Conservation (phyloP, 1,139 yeast species). For the Saccharomycopsis hybrid region DNA sequence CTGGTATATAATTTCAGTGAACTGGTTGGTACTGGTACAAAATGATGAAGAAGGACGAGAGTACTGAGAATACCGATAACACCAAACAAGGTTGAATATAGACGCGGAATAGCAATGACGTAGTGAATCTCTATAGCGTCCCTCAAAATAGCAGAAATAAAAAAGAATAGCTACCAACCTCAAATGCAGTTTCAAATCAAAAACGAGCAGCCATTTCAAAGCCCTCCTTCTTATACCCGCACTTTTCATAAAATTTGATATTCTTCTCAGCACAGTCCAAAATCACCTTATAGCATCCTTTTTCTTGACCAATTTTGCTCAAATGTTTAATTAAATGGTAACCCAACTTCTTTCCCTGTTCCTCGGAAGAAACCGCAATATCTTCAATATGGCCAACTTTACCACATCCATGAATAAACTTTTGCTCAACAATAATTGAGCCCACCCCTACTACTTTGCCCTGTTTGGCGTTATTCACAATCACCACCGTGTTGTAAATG, state of each 20-base stretch:
- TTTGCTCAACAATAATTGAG: constrained; percentile 50
- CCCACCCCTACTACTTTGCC: constrained; percentile 41
- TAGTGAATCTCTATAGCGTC: too few species aligned
- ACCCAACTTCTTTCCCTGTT: constrained; percentile 85
- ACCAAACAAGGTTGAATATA: too few species aligned
- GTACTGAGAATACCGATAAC: too few species aligned
- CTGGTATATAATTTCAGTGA: too few species aligned
- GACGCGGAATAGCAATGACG: too few species aligned
- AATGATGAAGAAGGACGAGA: too few species aligned
- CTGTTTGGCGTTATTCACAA: constrained; percentile 35
- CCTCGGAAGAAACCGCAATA: constrained; percentile 67
- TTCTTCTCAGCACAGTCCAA: constrained; percentile 83
- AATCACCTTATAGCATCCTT: constrained; percentile 82
- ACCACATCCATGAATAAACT: constrained; percentile 73
- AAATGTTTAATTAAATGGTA: constrained; percentile 55
- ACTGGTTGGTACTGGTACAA: too few species aligned
- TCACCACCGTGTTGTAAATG: constrained; percentile 56
- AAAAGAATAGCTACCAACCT: too few species aligned
- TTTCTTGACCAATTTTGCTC: constrained; percentile 48
- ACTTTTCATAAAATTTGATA: constrained; percentile 81
- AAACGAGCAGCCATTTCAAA: constrained; percentile 56
- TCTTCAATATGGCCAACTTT: constrained; percentile 93
- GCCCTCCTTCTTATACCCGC: constrained; percentile 64
- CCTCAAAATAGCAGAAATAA: too few species aligned
- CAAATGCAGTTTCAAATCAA: constrained; percentile 8